phyloP scores from a whole-genome alignment of 2,329 filamentous ascomycete genomes.

The Allantophomopsis cytisporea region DNA sequence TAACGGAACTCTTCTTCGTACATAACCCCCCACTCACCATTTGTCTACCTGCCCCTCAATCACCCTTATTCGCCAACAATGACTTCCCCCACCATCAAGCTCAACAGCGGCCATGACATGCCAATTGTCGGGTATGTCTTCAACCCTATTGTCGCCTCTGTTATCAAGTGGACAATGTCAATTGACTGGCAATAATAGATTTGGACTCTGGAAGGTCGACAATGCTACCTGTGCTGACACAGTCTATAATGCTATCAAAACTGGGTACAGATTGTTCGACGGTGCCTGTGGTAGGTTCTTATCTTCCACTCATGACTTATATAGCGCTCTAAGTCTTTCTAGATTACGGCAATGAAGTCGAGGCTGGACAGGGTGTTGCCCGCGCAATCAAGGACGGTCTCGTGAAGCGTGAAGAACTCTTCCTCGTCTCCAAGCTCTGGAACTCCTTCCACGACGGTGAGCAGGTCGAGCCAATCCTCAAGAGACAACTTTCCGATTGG shows the following conservation, averaged over 20 bases:
- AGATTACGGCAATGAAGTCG: conserved; percentile 78
- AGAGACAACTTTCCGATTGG: conserved; percentile 70
- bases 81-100: conserved; percentile 24
- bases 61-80: conserved; percentile 6
- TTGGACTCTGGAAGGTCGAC: conserved; percentile 56
- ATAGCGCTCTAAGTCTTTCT: conserved; percentile 3
- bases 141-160: conserved; percentile 19
- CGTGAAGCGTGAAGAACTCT: conserved; percentile 75
- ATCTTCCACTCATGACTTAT: background rate
- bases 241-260: conserved; percentile 49
- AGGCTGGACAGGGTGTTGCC: conserved; percentile 62
- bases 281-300: conserved; percentile 36
- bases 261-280: conserved; percentile 39
- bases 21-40: background rate
- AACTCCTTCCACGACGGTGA: conserved; percentile 80
- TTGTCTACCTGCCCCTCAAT: background rate
- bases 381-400: conserved; percentile 71
- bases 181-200: conserved; percentile 10
- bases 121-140: conserved; percentile 34
- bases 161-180: no score
- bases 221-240: conserved; percentile 43
- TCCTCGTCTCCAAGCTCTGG: conserved; percentile 90
- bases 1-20: background rate
- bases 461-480: conserved; percentile 60
- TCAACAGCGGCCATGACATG: conserved; percentile 35